Evolutionary conservation across 169 alveolate species (phyloP).

Genomic region (Plasmodium vivax): DNA sequence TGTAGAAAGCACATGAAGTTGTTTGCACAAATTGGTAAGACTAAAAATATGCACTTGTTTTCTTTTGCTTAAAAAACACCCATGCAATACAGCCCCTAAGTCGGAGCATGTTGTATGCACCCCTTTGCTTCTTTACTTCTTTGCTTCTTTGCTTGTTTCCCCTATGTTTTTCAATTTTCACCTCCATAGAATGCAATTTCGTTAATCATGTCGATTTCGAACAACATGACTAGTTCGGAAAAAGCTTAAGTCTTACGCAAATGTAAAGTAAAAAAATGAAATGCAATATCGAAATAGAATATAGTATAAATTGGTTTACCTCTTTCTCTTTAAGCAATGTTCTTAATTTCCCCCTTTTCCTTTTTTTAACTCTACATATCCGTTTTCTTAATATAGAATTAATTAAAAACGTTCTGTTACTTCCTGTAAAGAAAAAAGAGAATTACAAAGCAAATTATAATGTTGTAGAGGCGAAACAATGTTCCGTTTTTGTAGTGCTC

Average conservation of each 20-base stretch:
- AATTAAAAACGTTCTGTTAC: slow-evolving; percentile 21
- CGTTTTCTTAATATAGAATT: slow-evolving; percentile 29
- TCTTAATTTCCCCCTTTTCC: slow-evolving; percentile 16
- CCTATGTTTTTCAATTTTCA: neutral
- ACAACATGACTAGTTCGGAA: slow-evolving; percentile 5
- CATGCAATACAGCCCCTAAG: neutral
- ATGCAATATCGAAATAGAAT: slow-evolving; percentile 12
- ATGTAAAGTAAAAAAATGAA: slow-evolving; percentile 37
- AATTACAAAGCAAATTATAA: neutral
- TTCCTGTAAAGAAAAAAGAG: slow-evolving; percentile 34
- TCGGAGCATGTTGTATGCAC: neutral
- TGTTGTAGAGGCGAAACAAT: neutral
- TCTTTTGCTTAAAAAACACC: neutral
- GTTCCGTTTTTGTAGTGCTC: neutral
- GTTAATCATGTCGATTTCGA: neutral
- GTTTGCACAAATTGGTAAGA: neutral
- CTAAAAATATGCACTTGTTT: neutral
- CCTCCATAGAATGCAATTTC: neutral
- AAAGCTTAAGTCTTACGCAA: slow-evolving; percentile 13
- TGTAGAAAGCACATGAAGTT: neutral
- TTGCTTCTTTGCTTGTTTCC: neutral
- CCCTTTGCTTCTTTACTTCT: neutral
- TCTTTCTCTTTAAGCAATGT: slow-evolving; percentile 20
- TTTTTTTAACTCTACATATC: slow-evolving; percentile 7
- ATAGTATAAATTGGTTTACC: slow-evolving; percentile 51